A percentile compares a stretch with the other conserved stretches of the same genome.
Evolutionary conservation across 192 early-diverging fungal species (phyloP).

Genomic region (Entophlyctis luteolus): DNA sequence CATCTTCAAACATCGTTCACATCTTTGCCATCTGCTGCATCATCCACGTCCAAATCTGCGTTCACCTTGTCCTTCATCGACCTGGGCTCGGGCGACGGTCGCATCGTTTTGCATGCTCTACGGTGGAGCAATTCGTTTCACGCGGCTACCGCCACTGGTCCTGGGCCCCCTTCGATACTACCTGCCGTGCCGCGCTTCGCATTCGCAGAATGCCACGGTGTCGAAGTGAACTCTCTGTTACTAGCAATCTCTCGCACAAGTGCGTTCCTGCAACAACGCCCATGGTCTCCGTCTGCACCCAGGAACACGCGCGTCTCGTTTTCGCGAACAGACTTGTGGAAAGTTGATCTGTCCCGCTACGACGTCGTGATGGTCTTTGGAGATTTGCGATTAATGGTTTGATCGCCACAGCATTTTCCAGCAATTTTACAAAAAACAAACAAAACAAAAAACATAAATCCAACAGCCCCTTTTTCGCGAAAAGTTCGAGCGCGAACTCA

Average conservation of each 20-base stretch:
- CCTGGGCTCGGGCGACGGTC: constrained; percentile 8
- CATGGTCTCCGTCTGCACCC: not conserved
- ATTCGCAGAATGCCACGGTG: not conserved
- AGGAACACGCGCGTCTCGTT: not conserved
- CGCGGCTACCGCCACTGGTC: no score
- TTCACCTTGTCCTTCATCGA: not conserved
- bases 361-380: constrained; percentile 15
- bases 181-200: not conserved
- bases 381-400: constrained; percentile 2
- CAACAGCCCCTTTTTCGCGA: not conserved
- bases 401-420: not conserved
- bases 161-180: not conserved
- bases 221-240: constrained; percentile 5
- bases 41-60: not conserved
- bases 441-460: not conserved
- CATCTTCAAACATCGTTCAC: not conserved
- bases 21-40: not conserved
- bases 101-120: not conserved
- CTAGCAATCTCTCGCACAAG: not conserved
- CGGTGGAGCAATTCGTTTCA: no score
- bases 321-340: not conserved
- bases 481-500: not conserved
- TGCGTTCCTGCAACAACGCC: not conserved
- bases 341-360: not conserved
- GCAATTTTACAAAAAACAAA: not conserved